phyloP scores from a whole-genome alignment of 163 green algal genomes.

The Scenedesmus sp. region DNA sequence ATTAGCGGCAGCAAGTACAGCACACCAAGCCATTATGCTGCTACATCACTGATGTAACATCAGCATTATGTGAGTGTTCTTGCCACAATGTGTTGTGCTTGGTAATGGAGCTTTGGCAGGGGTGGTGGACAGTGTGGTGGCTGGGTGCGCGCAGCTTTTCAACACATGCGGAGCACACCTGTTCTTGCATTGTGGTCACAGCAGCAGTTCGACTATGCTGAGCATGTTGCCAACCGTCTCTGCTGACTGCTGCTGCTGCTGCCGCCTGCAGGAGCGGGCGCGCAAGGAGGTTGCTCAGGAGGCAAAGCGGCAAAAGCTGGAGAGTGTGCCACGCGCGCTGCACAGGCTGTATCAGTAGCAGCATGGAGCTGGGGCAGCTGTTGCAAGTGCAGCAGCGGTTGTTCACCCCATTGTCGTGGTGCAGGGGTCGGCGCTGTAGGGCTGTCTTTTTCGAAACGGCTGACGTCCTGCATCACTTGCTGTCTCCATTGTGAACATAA shows the following conservation, averaged over 20 bases:
- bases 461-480: no score
- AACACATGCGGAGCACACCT: not conserved
- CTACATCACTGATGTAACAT: no score
- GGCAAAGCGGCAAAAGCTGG: conserved; percentile 57
- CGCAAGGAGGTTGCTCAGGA: conserved; percentile 57
- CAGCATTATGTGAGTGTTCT: not conserved
- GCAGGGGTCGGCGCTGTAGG: no score
- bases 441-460: no score
- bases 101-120: no score
- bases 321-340: conserved; percentile 62
- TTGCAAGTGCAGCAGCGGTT: no score
- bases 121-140: no score
- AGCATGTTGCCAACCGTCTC: not conserved
- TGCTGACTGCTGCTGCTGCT: not conserved
- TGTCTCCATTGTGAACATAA: no score
- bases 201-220: not conserved
- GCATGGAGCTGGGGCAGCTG: not conserved
- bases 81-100: no score
- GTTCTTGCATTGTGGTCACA: not conserved
- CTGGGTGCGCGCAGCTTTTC: no score
- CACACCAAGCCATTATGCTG: not conserved
- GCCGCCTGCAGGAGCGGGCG: conserved; percentile 48
- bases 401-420: no score
- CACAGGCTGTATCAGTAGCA: conserved; percentile 58
- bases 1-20: no score